Percentiles rank a stretch among this genome's conserved stretches.
phyloP scores from a whole-genome alignment of 1,139 yeast genomes.

The Taphrina deformans region DNA sequence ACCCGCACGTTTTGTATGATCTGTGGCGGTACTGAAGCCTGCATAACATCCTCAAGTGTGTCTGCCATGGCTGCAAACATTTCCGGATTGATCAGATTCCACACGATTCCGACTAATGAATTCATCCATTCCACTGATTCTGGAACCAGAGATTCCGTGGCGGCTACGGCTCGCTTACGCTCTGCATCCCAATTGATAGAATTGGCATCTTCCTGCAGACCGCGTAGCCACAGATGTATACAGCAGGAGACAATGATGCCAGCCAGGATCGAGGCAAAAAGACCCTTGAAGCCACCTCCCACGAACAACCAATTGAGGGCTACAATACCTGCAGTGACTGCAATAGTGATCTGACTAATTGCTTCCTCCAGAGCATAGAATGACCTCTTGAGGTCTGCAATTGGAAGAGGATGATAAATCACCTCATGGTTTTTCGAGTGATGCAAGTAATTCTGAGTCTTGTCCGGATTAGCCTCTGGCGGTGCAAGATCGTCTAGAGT shows the following conservation, averaged over 20 bases:
- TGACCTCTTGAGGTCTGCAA: conserved; percentile 24
- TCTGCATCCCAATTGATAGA: conserved; percentile 34
- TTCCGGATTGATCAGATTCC: conserved; percentile 35
- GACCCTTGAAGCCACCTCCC: conserved; percentile 29
- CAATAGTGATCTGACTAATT: conserved; percentile 19
- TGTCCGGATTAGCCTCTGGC: conserved; percentile 33
- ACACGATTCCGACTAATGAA: conserved; percentile 24
- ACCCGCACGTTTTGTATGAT: conserved; percentile 33
- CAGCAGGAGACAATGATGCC: conserved; percentile 32
- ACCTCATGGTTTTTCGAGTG: conserved; percentile 31
- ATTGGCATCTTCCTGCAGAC: conserved; percentile 29
- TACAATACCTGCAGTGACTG: conserved; percentile 11
- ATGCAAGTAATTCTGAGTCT: conserved; percentile 30
- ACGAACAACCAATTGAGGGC: conserved; percentile 27
- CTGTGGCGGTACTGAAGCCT: conserved; percentile 34
- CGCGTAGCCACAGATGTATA: conserved; percentile 32
- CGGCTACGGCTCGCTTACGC: conserved; percentile 32
- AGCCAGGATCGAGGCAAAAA: conserved; percentile 18
- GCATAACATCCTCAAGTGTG: conserved; percentile 36
- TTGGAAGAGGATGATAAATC: conserved; percentile 33
- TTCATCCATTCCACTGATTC: conserved; percentile 36
- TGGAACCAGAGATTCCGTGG: conserved; percentile 33
- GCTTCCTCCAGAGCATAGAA: conserved; percentile 30
- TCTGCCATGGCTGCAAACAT: conserved; percentile 33
- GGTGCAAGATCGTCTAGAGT: conserved; percentile 35